Conservation (phyloP, 805 yeast species). For the Yarrowia keelungensis region DNA sequence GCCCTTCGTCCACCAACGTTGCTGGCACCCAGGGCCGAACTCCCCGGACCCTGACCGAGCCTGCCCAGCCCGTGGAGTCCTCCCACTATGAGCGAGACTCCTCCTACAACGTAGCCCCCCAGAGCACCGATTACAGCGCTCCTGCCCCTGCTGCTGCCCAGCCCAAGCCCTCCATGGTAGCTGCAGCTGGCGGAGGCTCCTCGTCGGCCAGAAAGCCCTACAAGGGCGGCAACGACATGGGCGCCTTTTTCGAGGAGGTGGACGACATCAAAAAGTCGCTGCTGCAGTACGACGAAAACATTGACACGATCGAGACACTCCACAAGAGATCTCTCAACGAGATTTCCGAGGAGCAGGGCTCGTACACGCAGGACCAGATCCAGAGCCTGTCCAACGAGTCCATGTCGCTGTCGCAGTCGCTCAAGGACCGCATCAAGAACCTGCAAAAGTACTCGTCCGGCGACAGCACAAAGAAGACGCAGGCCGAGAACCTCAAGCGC, state of each 20-base stretch:
- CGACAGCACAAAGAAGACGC: conserved; percentile 83
- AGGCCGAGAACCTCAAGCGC: conserved; percentile 86
- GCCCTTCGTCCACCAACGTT: conserved; percentile 18
- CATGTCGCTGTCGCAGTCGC: conserved; percentile 71
- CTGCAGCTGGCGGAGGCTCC: neutral
- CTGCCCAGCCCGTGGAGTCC: conserved; percentile 13
- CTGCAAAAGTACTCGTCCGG: conserved; percentile 61
- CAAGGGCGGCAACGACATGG: conserved; percentile 54
- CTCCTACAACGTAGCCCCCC: conserved; percentile 1
- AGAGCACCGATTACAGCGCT: neutral
- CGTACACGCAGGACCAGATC: conserved; percentile 72
- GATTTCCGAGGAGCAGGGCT: conserved; percentile 69
- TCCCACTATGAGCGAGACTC: neutral
- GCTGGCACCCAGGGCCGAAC: conserved; percentile 14
- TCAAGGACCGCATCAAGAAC: conserved; percentile 76
- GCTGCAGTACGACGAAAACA: conserved; percentile 71
- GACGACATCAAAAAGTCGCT: conserved; percentile 72
- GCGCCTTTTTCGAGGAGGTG: conserved; percentile 71
- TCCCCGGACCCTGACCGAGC: conserved; percentile 11
- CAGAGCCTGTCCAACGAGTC: conserved; percentile 81
- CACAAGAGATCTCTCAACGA: conserved; percentile 77
- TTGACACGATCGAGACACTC: conserved; percentile 70
- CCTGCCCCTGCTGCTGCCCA: neutral
- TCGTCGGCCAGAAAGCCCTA: conserved; percentile 9
- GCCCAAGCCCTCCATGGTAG: conserved; percentile 27